These are phyloP conservation scores for Pseudocercospora macadamiae DNA, from an alignment of 2,329 filamentous ascomycete genomes.

Conservation along the genomic window DNA sequence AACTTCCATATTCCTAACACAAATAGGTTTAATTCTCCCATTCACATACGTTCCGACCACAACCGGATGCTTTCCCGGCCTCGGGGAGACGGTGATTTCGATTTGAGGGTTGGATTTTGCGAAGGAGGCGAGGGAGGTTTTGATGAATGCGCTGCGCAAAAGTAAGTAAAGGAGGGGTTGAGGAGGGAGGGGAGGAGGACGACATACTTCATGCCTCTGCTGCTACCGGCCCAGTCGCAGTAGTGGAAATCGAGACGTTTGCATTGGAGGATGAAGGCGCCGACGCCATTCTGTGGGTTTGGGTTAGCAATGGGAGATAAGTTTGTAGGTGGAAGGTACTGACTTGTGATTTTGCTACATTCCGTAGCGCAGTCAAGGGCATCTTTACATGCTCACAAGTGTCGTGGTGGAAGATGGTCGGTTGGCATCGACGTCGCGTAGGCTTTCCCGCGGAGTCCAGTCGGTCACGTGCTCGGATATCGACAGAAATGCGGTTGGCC, in stretches of 20 bases:
- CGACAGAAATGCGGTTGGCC: too few relatives aligned
- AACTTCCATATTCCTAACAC: slow-evolving; percentile 82
- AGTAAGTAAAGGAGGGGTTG: neutral
- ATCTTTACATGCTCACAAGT: slow-evolving; percentile 41
- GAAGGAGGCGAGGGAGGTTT: slow-evolving; percentile 74
- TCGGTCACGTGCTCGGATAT: too few relatives aligned
- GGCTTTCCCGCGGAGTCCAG: too few relatives aligned
- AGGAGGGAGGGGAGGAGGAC: slow-evolving; percentile 1
- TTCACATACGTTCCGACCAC: slow-evolving; percentile 93
- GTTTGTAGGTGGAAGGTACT: slow-evolving; percentile 27
- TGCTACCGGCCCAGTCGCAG: slow-evolving; percentile 94
- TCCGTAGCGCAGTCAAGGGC: slow-evolving; percentile 55
- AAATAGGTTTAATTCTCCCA: slow-evolving; percentile 80
- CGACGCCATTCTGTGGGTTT: slow-evolving; percentile 81
- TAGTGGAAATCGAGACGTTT: slow-evolving; percentile 95
- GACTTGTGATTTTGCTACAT: slow-evolving; percentile 61
- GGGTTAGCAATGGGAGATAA: slow-evolving; percentile 1
- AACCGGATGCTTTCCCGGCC: slow-evolving; percentile 86
- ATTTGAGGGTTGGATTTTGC: slow-evolving; percentile 80
- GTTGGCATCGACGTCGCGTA: too few relatives aligned
- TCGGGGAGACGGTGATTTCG: slow-evolving; percentile 88
- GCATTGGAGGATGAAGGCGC: slow-evolving; percentile 96
- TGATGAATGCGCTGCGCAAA: slow-evolving; percentile 72
- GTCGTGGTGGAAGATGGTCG: too few relatives aligned
- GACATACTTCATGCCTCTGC: slow-evolving; percentile 85